Conservation (phyloP, 306 rosid genomes). For the Lathyrus oleraceus region DNA sequence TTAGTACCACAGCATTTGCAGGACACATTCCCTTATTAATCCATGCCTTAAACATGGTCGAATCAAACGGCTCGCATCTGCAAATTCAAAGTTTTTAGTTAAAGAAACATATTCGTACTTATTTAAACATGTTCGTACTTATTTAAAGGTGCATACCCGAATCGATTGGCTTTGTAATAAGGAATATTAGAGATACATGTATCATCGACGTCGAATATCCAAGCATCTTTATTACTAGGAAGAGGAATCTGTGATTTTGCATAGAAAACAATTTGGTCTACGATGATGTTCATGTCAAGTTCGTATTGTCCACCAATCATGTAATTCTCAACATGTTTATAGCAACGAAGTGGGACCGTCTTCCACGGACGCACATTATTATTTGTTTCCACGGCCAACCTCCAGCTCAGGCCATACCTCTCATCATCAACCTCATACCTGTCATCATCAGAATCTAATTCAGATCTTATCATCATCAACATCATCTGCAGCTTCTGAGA, state of each 20-base stretch:
- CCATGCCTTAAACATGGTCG: conserved; percentile 68
- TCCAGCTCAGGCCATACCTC: conserved; percentile 58
- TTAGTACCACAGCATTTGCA: conserved; percentile 42
- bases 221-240: conserved; percentile 44
- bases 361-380: conserved; percentile 41
- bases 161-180: conserved; percentile 52
- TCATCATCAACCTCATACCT: conserved; percentile 27
- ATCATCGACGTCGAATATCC: conserved; percentile 81
- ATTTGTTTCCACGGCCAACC: conserved; percentile 57
- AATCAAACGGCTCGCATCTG: conserved; percentile 84
- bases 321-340: conserved; percentile 46
- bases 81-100: no score
- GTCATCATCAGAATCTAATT: conserved; percentile 8
- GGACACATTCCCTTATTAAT: conserved; percentile 59
- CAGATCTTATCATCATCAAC: not conserved
- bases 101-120: no score
- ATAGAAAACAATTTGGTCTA: conserved; percentile 43
- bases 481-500: not conserved
- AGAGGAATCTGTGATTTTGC: conserved; percentile 29
- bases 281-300: conserved; percentile 43
- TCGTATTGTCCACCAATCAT: conserved; percentile 66
- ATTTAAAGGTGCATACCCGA: no score
- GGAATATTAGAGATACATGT: conserved; percentile 74
- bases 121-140: no score
- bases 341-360: conserved; percentile 38